phyloP scores from a whole-genome alignment of 371 early-diverging fungal species.

The Mortierella sp. region DNA sequence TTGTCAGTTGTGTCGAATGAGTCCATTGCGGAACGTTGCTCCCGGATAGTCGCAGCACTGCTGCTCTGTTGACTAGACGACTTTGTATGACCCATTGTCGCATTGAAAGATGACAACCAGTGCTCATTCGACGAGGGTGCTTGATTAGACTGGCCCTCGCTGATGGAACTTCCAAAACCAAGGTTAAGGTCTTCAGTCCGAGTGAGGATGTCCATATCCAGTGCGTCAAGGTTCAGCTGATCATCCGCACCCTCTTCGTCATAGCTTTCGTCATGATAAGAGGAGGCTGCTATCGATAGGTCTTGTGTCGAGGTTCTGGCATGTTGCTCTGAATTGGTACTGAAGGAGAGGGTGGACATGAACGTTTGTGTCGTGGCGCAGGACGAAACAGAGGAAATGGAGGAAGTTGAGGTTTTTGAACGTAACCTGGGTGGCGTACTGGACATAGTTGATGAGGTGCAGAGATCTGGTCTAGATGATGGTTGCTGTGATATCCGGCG shows the following conservation, averaged over 20 bases:
- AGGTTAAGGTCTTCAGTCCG: conserved; percentile 3
- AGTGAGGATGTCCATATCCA: conserved; percentile 29
- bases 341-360: conserved; percentile 39
- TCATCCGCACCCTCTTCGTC: conserved; percentile 4
- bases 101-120: not conserved
- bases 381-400: conserved; percentile 30
- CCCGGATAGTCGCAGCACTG: conserved; percentile 15
- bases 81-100: conserved; percentile 11
- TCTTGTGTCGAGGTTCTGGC: conserved; percentile 9
- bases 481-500: not conserved
- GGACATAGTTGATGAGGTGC: no score
- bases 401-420: conserved; percentile 18
- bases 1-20: not conserved
- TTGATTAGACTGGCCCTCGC: not conserved
- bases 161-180: conserved; percentile 4
- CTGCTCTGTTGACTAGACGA: conserved; percentile 21
- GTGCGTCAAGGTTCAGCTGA: conserved; percentile 10
- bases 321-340: conserved; percentile 24
- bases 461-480: not conserved
- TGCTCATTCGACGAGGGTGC: not conserved
- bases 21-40: not conserved
- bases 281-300: not conserved
- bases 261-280: not conserved
- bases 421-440: conserved; percentile 4
- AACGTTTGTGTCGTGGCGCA: conserved; percentile 30